Conservation (phyloP, 1,284 basidiomycete genomes). For the Megacollybia platyphylla region DNA sequence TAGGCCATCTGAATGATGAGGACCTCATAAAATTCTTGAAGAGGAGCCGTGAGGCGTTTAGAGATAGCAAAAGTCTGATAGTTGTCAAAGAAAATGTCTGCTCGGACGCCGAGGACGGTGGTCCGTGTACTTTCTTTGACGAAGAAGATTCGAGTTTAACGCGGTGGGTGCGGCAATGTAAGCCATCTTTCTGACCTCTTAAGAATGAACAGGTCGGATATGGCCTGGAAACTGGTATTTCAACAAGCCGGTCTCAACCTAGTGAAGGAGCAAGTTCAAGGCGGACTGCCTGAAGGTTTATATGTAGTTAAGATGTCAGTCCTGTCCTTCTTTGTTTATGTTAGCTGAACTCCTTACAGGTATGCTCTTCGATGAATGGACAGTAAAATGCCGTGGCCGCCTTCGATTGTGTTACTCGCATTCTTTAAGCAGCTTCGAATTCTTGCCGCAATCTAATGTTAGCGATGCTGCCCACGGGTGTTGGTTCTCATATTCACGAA, state of each 20-base stretch:
- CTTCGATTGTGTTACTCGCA: no score
- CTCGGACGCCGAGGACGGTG: constrained; percentile 37
- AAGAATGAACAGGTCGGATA: constrained; percentile 51
- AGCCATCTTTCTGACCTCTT: background rate
- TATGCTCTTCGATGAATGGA: constrained; percentile 38
- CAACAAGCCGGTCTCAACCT: constrained; percentile 53
- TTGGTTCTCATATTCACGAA: no score
- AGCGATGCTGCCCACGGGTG: no score
- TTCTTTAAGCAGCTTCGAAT: no score
- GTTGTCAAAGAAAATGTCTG: constrained; percentile 92
- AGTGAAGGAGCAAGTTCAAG: constrained; percentile 59
- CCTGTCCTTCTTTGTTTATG: constrained; percentile 1
- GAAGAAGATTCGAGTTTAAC: constrained; percentile 83
- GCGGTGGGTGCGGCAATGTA: constrained; percentile 30
- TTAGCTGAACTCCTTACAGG: constrained; percentile 21
- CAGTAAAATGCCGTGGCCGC: no score
- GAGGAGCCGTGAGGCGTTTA: constrained; percentile 44
- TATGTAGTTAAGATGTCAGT: constrained; percentile 77
- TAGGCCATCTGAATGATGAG: constrained; percentile 72
- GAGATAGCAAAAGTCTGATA: constrained; percentile 46
- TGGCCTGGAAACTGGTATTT: constrained; percentile 72
- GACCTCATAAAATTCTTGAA: constrained; percentile 72
- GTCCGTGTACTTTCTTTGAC: constrained; percentile 60
- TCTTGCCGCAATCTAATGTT: no score
- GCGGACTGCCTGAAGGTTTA: constrained; percentile 70